These are phyloP conservation scores for Diutina ranongensis DNA, from an alignment of 1,139 yeast genomes.

Conservation along the genomic window DNA sequence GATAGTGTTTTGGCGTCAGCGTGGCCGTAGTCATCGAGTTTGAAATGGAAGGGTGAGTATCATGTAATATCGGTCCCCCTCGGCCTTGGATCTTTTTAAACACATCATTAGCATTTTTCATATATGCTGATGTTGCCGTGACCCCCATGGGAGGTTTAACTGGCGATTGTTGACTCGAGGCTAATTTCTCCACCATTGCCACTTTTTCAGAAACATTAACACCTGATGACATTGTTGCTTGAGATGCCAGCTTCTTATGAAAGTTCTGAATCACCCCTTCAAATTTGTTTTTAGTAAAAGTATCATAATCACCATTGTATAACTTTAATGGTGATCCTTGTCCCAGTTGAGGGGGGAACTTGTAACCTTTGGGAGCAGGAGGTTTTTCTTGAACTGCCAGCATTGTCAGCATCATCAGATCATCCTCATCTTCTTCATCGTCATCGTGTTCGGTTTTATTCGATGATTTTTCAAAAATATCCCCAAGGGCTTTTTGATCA, in stretches of 20 bases:
- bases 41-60: background rate
- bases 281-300: background rate
- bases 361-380: background rate
- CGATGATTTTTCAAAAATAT: background rate
- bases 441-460: background rate
- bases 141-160: background rate
- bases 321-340: constrained; percentile 4
- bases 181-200: background rate
- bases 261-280: background rate
- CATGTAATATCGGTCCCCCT: background rate
- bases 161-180: too few relatives aligned
- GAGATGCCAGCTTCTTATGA: background rate
- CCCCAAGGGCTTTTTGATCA: background rate
- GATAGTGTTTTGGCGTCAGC: background rate
- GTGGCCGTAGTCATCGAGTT: constrained; percentile 1
- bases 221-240: too few relatives aligned
- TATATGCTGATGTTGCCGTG: background rate
- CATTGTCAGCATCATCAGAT: constrained; percentile 1
- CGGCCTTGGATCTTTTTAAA: background rate
- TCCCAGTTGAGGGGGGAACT: background rate
- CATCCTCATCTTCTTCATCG: background rate
- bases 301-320: background rate
- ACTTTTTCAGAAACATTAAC: background rate
- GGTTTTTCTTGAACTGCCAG: background rate
- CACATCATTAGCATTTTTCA: background rate